Evolutionary conservation across 2,329 filamentous ascomycete species (phyloP).

Genomic region (Microcyclospora tardicrescens): DNA sequence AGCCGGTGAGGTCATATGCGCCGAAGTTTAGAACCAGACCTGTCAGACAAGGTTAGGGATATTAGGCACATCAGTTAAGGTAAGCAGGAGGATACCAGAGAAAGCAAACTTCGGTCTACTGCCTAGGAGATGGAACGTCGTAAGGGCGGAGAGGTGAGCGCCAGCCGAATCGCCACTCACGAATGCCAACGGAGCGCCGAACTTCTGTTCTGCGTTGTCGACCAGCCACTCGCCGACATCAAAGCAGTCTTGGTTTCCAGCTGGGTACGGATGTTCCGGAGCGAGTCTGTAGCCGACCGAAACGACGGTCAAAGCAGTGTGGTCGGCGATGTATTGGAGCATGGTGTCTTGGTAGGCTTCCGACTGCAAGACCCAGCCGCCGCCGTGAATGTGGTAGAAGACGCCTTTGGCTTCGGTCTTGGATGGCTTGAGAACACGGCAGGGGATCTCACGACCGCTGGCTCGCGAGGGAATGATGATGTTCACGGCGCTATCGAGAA

Average conservation of each 20-base stretch:
- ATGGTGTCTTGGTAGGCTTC: conserved; percentile 33
- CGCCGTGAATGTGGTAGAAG: conserved; percentile 44
- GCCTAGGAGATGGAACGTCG: conserved; percentile 36
- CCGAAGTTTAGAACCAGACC: conserved; percentile 43
- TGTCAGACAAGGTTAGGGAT: too few relatives aligned
- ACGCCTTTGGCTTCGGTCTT: conserved; percentile 22
- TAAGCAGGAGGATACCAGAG: conserved; percentile 7
- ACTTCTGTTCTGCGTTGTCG: conserved; percentile 31
- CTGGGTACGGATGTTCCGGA: conserved; percentile 46
- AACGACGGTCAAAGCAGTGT: conserved; percentile 36
- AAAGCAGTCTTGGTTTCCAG: conserved; percentile 42
- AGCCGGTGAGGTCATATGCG: conserved; percentile 35
- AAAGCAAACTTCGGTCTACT: conserved; percentile 29
- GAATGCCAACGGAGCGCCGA: conserved; percentile 29
- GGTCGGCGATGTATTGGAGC: conserved; percentile 39
- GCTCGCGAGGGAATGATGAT: conserved; percentile 41
- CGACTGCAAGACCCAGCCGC: conserved; percentile 33
- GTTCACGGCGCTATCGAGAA: conserved; percentile 35
- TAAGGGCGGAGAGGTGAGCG: conserved; percentile 36
- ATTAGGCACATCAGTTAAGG: too few relatives aligned
- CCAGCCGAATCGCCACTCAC: conserved; percentile 41
- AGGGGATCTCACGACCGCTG: conserved; percentile 37
- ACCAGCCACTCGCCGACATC: conserved; percentile 44
- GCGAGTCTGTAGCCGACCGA: conserved; percentile 48
- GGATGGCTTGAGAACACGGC: conserved; percentile 39